These are phyloP conservation scores for Mucor ambiguus DNA, from an alignment of 371 early-diverging fungal genomes.

Conservation along the genomic window DNA sequence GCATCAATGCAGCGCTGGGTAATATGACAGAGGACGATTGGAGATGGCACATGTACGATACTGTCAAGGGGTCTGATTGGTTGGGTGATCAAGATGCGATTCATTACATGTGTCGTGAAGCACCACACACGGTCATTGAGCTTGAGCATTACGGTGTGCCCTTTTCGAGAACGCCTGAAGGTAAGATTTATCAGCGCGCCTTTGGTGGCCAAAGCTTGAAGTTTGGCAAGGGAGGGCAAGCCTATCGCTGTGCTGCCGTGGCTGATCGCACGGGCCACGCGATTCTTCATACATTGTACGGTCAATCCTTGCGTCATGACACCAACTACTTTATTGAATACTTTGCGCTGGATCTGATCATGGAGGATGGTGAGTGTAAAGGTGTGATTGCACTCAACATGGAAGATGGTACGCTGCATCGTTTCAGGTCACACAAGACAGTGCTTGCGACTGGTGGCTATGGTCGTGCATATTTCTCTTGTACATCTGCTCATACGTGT, in stretches of 20 bases:
- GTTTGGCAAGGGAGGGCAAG: conserved; percentile 96
- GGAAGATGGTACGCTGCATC: conserved; percentile 97
- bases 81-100: conserved; percentile 98
- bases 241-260: conserved; percentile 96
- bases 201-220: conserved; percentile 96
- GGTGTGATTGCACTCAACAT: conserved; percentile 95
- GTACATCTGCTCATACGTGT: conserved; percentile 98
- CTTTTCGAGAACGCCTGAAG: conserved; percentile 96
- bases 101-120: conserved; percentile 98
- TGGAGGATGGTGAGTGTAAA: conserved; percentile 97
- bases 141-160: conserved; percentile 98
- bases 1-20: conserved; percentile 98
- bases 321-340: conserved; percentile 98
- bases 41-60: conserved; percentile 99
- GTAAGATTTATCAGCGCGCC: conserved; percentile 98
- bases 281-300: conserved; percentile 95
- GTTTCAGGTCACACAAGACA: conserved; percentile 96
- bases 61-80: conserved; percentile 98
- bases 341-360: conserved; percentile 97
- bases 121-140: conserved; percentile 94
- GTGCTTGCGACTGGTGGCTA: conserved; percentile 99
- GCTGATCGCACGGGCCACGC: conserved; percentile 99
- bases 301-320: conserved; percentile 93
- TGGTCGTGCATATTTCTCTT: conserved; percentile 98
- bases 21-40: conserved; percentile 99